Evolutionary conservation across 2,329 filamentous ascomycete genomes (phyloP).

Genomic region (Hypocrella siamensis): DNA sequence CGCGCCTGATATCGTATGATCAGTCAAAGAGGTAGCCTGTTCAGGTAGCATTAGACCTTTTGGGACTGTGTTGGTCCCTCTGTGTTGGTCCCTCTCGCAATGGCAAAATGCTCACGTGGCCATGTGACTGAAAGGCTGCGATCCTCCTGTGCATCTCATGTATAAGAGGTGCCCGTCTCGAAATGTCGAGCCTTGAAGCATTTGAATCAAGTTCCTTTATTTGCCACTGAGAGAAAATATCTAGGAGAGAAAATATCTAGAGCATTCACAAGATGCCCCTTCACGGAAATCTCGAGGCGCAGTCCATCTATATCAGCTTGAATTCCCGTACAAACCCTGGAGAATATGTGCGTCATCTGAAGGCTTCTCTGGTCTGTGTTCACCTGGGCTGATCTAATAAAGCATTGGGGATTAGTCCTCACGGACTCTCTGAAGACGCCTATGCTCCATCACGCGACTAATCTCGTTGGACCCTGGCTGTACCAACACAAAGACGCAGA

Average conservation of each 20-base stretch:
- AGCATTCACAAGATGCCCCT: neutral
- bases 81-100: neutral
- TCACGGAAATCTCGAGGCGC: neutral
- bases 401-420: neutral
- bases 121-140: neutral
- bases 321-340: neutral
- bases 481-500: neutral
- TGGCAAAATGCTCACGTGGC: neutral
- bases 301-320: neutral
- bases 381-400: neutral
- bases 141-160: neutral
- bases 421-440: neutral
- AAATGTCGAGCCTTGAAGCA: too few relatives aligned
- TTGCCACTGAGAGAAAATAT: neutral
- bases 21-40: too few relatives aligned
- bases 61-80: too few relatives aligned
- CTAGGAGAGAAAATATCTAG: neutral
- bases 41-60: too few relatives aligned
- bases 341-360: neutral
- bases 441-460: neutral
- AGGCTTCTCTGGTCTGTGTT: neutral
- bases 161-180: neutral
- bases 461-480: neutral
- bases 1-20: too few relatives aligned
- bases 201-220: neutral